phyloP scores from a whole-genome alignment of 2,329 filamentous ascomycete genomes.

The Colletotrichum acutatum region DNA sequence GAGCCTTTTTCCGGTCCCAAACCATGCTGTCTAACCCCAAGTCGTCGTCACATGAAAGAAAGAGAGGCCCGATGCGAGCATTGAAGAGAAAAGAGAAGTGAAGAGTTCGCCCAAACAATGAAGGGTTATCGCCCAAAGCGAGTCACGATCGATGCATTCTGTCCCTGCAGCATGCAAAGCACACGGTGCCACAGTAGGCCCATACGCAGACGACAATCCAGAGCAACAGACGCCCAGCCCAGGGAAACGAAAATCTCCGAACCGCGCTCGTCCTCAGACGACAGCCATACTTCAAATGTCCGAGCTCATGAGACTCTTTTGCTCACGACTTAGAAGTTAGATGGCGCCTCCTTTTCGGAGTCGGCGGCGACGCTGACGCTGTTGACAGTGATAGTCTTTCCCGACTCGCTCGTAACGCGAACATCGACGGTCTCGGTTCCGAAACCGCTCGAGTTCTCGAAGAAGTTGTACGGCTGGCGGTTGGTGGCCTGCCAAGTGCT shows the following conservation, averaged over 20 bases:
- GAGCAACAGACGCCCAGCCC: neutral
- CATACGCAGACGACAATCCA: neutral
- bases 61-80: neutral
- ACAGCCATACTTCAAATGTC: neutral
- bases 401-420: conserved; percentile 63
- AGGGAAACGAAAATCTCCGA: neutral
- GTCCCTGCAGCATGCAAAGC: neutral
- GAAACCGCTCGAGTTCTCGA: conserved; percentile 68
- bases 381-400: conserved; percentile 62
- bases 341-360: conserved; percentile 42
- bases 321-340: conserved; percentile 44
- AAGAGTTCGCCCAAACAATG: neutral
- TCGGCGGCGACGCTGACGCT: conserved; percentile 55
- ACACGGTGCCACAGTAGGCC: neutral
- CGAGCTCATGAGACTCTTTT: neutral
- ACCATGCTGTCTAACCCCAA: neutral
- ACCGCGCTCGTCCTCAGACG: neutral
- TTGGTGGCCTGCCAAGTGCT: conserved; percentile 67
- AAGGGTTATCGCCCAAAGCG: neutral
- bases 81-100: conserved; percentile 12
- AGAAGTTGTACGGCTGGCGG: conserved; percentile 69
- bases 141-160: neutral
- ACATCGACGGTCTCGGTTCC: conserved; percentile 65
- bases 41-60: neutral
- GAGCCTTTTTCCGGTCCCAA: neutral